Evolutionary conservation across 768 basidiomycete species (phyloP).

Genomic region (Suillus fuscotomentosus): DNA sequence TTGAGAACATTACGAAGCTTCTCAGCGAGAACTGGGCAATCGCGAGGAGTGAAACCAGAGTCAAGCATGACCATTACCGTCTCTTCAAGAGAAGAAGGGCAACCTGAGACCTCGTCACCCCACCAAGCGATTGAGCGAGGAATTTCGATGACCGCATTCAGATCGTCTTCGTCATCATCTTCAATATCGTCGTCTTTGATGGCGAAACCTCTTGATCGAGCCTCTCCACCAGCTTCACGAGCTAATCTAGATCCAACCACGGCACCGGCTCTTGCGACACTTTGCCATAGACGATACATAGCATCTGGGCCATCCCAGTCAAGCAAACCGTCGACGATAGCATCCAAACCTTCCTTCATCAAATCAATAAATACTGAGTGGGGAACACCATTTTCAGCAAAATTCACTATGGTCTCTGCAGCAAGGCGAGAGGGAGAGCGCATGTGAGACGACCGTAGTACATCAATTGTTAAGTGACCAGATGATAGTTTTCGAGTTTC

Average conservation of each 20-base stretch:
- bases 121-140: constrained; percentile 65
- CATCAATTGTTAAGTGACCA: constrained; percentile 48
- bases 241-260: constrained; percentile 40
- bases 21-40: constrained; percentile 47
- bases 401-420: constrained; percentile 59
- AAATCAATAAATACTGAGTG: constrained; percentile 37
- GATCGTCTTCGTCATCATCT: constrained; percentile 37
- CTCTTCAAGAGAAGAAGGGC: constrained; percentile 62
- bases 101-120: constrained; percentile 60
- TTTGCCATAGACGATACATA: constrained; percentile 41
- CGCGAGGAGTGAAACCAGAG: constrained; percentile 54
- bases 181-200: constrained; percentile 38
- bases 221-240: constrained; percentile 29
- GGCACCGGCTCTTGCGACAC: constrained; percentile 38
- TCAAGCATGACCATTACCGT: constrained; percentile 56
- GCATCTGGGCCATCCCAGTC: constrained; percentile 45
- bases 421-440: constrained; percentile 46
- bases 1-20: constrained; percentile 53
- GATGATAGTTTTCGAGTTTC: constrained; percentile 30
- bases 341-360: constrained; percentile 33
- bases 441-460: constrained; percentile 52
- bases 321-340: constrained; percentile 38
- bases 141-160: constrained; percentile 19
- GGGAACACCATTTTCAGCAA: constrained; percentile 63
- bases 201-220: constrained; percentile 44